Percentiles rank a stretch among this genome's conserved stretches.
phyloP scores from a whole-genome alignment of 2,329 filamentous ascomycete genomes.

The Penicillium freii region DNA sequence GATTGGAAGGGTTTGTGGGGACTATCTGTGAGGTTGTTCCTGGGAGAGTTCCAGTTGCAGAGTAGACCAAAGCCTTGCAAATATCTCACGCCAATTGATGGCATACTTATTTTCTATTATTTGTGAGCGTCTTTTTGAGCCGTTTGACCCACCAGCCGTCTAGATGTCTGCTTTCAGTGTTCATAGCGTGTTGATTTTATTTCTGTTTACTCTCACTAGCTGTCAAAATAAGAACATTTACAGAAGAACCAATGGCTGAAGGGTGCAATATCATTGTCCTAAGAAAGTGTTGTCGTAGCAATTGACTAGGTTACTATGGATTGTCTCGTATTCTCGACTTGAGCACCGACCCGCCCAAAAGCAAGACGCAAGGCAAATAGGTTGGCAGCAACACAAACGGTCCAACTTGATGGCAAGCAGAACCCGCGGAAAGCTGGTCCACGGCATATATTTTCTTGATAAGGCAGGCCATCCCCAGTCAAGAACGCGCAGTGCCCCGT shows the following conservation, averaged over 20 bases:
- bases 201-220: background rate
- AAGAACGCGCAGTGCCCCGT: background rate
- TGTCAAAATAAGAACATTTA: background rate
- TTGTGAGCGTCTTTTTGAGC: background rate
- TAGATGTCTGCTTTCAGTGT: background rate
- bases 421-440: background rate
- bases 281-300: constrained; percentile 5
- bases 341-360: background rate
- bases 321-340: background rate
- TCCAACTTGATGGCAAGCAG: background rate
- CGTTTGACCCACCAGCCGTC: background rate
- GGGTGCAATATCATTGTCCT: constrained; percentile 1
- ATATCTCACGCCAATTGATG: background rate
- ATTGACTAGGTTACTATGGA: background rate
- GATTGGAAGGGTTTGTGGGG: constrained; percentile 61
- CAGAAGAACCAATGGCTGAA: background rate
- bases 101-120: background rate
- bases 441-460: background rate
- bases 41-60: constrained; percentile 7
- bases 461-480: background rate
- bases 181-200: background rate
- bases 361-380: background rate
- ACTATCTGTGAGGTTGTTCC: constrained; percentile 38
- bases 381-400: background rate
- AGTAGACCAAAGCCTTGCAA: constrained; percentile 1